phyloP scores from a whole-genome alignment of 2,329 filamentous ascomycete species.

The Fusarium subtropicale region DNA sequence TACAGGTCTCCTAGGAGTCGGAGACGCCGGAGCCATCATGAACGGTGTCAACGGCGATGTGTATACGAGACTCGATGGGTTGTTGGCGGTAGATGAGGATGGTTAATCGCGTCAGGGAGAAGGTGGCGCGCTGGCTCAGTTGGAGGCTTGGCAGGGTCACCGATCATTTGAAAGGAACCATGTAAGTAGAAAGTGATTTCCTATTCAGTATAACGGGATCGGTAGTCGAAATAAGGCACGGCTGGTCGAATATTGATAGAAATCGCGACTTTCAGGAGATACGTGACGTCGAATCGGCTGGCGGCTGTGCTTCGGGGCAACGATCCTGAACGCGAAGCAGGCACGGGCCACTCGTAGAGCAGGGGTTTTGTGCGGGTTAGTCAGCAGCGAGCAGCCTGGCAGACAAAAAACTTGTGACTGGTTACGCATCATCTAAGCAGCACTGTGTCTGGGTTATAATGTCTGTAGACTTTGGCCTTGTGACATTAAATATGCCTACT shows the following conservation, averaged over 20 bases:
- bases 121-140: slow-evolving; percentile 50
- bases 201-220: slow-evolving; percentile 25
- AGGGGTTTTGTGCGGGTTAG: slow-evolving; percentile 9
- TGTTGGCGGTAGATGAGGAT: slow-evolving; percentile 35
- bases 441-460: slow-evolving; percentile 1
- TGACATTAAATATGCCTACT: background rate
- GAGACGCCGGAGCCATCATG: slow-evolving; percentile 51
- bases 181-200: slow-evolving; percentile 17
- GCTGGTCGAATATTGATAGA: slow-evolving; percentile 47
- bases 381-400: background rate
- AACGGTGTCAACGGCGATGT: slow-evolving; percentile 24
- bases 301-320: slow-evolving; percentile 31
- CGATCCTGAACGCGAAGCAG: slow-evolving; percentile 56
- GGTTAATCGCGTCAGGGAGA: slow-evolving; percentile 46
- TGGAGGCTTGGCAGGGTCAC: slow-evolving; percentile 46
- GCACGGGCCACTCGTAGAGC: slow-evolving; percentile 41
- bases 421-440: background rate
- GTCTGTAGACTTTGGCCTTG: background rate
- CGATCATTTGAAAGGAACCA: slow-evolving; percentile 46
- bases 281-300: slow-evolving; percentile 51
- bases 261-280: slow-evolving; percentile 39
- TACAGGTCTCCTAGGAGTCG: slow-evolving; percentile 56
- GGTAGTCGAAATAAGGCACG: slow-evolving; percentile 36
- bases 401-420: background rate
- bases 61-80: slow-evolving; percentile 23